Evolutionary conservation across 116 monocot species (phyloP).

Genomic region (Papilionanthe hybrid): DNA sequence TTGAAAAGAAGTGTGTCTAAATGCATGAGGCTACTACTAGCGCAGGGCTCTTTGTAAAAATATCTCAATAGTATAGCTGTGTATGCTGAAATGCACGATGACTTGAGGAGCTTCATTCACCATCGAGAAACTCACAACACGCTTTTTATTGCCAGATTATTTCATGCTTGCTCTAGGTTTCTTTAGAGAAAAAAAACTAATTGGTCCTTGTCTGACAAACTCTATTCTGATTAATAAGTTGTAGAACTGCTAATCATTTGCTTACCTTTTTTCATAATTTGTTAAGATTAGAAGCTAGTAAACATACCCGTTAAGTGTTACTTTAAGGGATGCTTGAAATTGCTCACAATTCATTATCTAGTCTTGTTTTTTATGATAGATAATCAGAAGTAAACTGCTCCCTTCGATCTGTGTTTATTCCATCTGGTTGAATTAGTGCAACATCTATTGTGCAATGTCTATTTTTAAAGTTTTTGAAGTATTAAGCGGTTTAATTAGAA

Average conservation of each 20-base stretch:
- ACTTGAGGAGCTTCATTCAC: not conserved
- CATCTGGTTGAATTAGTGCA: not conserved
- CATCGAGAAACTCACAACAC: not conserved
- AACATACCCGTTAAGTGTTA: not conserved
- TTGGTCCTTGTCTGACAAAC: not conserved
- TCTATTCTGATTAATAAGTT: not conserved
- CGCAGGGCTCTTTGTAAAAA: no score
- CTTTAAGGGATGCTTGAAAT: no score
- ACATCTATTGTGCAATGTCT: not conserved
- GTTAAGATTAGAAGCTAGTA: not conserved
- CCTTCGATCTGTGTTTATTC: not conserved
- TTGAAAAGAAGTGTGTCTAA: not conserved
- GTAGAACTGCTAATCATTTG: not conserved
- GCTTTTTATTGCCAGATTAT: not conserved
- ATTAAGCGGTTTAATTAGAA: not conserved
- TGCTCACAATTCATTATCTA: no score
- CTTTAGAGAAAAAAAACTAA: slow-evolving; percentile 1
- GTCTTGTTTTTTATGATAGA: not conserved
- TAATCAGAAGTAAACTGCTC: not conserved
- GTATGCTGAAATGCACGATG: not conserved
- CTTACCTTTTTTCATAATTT: not conserved
- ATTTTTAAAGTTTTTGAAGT: not conserved
- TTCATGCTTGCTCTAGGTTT: not conserved
- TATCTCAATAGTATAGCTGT: not conserved
- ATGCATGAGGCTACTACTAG: not conserved